Conservation (phyloP, 352 stramenopile genomes). For the Phytophthora gonapodyides region DNA sequence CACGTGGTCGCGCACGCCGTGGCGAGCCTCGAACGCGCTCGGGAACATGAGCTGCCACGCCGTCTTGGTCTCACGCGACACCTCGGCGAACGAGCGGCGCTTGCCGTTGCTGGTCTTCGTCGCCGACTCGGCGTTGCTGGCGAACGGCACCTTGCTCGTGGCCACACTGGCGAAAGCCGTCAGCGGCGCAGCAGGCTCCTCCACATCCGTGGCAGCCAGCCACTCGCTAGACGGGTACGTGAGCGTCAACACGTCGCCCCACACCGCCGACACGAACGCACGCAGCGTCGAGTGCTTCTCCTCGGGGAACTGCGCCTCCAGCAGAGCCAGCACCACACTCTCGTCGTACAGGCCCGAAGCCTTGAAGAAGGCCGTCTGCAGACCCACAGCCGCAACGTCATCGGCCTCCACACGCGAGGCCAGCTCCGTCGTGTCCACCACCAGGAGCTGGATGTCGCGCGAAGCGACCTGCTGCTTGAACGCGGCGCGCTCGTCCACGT, state of each 20-base stretch:
- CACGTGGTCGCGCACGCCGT: slow-evolving; percentile 70
- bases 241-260: slow-evolving; percentile 58
- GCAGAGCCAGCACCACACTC: slow-evolving; percentile 57
- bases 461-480: slow-evolving; percentile 67
- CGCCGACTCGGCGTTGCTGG: slow-evolving; percentile 13
- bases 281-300: slow-evolving; percentile 53
- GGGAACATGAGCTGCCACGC: slow-evolving; percentile 77
- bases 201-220: slow-evolving; percentile 33
- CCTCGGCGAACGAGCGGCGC: slow-evolving; percentile 39
- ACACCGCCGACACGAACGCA: slow-evolving; percentile 64
- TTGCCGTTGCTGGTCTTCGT: slow-evolving; percentile 42
- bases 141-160: slow-evolving; percentile 57
- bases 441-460: slow-evolving; percentile 51
- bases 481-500: slow-evolving; percentile 50
- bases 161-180: slow-evolving; percentile 42
- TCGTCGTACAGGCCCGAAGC: slow-evolving; percentile 61
- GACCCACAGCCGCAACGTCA: slow-evolving; percentile 47
- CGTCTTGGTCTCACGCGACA: slow-evolving; percentile 63
- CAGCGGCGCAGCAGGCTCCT: slow-evolving; percentile 18
- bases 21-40: slow-evolving; percentile 49
- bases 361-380: slow-evolving; percentile 70
- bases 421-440: slow-evolving; percentile 59
- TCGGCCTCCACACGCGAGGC: slow-evolving; percentile 60
- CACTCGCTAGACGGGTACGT: slow-evolving; percentile 56
- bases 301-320: slow-evolving; percentile 44